Evolutionary conservation across 2,329 filamentous ascomycete species (phyloP).

Genomic region (Macrophomina phaseolina): DNA sequence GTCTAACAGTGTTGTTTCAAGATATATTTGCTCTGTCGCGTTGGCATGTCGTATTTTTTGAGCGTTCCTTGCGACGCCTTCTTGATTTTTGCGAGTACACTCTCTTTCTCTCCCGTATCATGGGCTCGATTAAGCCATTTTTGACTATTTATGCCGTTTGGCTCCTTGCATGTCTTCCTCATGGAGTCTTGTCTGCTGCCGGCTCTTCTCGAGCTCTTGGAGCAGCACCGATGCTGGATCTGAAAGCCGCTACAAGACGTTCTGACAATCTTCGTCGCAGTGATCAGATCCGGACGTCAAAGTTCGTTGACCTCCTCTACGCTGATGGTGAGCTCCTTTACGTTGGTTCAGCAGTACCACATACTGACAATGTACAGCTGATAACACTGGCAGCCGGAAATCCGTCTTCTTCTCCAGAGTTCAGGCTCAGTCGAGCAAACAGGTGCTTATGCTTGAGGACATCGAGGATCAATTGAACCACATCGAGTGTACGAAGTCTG

Average conservation of each 20-base stretch:
- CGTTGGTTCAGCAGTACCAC: background rate
- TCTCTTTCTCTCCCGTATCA: background rate
- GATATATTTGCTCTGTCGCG: constrained; percentile 21
- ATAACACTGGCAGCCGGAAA: constrained; percentile 34
- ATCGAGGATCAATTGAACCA: constrained; percentile 42
- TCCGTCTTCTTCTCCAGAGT: constrained; percentile 44
- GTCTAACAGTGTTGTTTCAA: constrained; percentile 5
- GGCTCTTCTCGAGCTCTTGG: constrained; percentile 12
- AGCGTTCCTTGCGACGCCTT: constrained; percentile 31
- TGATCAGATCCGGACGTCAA: constrained; percentile 36
- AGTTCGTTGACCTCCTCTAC: constrained; percentile 40
- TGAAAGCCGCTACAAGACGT: constrained; percentile 41
- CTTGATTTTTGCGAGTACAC: constrained; percentile 27
- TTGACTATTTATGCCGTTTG: background rate
- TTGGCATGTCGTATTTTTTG: constrained; percentile 32
- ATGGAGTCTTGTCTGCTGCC: constrained; percentile 29
- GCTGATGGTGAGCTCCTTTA: constrained; percentile 37
- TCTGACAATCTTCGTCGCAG: constrained; percentile 36
- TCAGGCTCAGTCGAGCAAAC: constrained; percentile 39
- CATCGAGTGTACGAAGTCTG: constrained; percentile 37
- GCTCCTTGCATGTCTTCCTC: constrained; percentile 12
- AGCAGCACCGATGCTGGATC: constrained; percentile 32
- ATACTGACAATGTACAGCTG: constrained; percentile 29
- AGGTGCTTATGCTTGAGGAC: constrained; percentile 44
- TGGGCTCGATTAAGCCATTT: constrained; percentile 5